phyloP scores from a whole-genome alignment of 805 yeast genomes.

The Ogataea ganodermae region DNA sequence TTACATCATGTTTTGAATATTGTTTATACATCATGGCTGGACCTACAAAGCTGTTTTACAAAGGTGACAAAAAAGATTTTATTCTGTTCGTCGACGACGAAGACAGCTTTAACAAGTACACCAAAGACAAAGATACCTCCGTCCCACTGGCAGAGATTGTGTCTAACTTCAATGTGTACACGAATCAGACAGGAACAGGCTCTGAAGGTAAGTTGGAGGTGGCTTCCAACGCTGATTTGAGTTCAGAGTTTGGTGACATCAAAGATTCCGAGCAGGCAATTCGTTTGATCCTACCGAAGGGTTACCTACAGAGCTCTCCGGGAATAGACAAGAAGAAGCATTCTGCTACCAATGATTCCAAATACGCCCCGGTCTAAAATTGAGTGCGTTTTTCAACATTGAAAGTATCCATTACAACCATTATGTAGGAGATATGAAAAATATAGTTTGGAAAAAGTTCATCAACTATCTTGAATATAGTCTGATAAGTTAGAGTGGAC shows the following conservation, averaged over 20 bases:
- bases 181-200: conserved; percentile 61
- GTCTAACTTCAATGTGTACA: conserved; percentile 65
- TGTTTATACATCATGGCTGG: conserved; percentile 11
- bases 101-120: conserved; percentile 49
- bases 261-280: conserved; percentile 55
- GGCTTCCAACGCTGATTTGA: conserved; percentile 66
- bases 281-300: conserved; percentile 58
- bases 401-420: no score
- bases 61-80: conserved; percentile 66
- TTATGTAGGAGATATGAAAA: not conserved
- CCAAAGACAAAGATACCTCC: conserved; percentile 51
- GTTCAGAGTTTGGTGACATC: conserved; percentile 67
- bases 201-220: conserved; percentile 69
- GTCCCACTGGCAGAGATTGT: conserved; percentile 61
- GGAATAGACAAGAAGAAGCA: conserved; percentile 19
- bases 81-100: conserved; percentile 61
- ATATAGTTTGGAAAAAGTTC: not conserved
- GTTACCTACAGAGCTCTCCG: conserved; percentile 47
- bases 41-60: conserved; percentile 58
- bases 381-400: conserved; percentile 6
- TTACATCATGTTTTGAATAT: no score
- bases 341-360: conserved; percentile 50
- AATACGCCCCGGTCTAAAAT: conserved; percentile 13
- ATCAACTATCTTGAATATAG: conserved; percentile 4
- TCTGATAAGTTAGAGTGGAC: conserved; percentile 18